These are phyloP conservation scores for Phialophora verrucosa DNA, from an alignment of 2,329 filamentous ascomycete genomes.

Conservation along the genomic window DNA sequence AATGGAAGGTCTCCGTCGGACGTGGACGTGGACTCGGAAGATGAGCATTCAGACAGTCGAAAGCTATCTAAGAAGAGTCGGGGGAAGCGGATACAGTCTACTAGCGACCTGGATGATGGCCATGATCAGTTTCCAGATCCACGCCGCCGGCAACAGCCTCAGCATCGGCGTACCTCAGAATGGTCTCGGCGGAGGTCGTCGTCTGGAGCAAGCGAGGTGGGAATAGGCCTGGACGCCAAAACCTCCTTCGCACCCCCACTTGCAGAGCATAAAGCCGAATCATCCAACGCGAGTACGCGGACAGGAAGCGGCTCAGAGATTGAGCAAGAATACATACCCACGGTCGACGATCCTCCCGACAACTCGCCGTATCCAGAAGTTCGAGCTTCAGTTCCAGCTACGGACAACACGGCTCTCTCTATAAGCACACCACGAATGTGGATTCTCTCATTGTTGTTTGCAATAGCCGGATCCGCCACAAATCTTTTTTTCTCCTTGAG, in stretches of 20 bases:
- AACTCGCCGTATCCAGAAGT: slow-evolving; percentile 70
- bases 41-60: slow-evolving; percentile 24
- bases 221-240: slow-evolving; percentile 44
- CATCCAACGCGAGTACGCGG: slow-evolving; percentile 40
- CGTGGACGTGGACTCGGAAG: slow-evolving; percentile 39
- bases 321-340: slow-evolving; percentile 42
- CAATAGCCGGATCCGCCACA: slow-evolving; percentile 78
- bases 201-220: slow-evolving; percentile 43
- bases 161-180: slow-evolving; percentile 26
- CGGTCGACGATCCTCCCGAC: slow-evolving; percentile 45
- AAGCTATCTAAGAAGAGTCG: slow-evolving; percentile 24
- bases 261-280: slow-evolving; percentile 37
- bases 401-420: slow-evolving; percentile 76
- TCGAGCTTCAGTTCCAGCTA: slow-evolving; percentile 76
- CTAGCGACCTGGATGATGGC: slow-evolving; percentile 20
- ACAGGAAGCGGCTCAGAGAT: slow-evolving; percentile 43
- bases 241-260: slow-evolving; percentile 42
- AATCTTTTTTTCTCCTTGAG: slow-evolving; percentile 88
- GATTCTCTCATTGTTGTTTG: slow-evolving; percentile 78
- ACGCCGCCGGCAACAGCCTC: slow-evolving; percentile 11
- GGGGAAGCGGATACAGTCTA: slow-evolving; percentile 32
- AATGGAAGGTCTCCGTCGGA: slow-evolving; percentile 16
- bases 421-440: slow-evolving; percentile 88
- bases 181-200: slow-evolving; percentile 39
- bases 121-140: slow-evolving; percentile 25